phyloP scores from a whole-genome alignment of 305 asterid genomes.

The Rubia occidens region DNA sequence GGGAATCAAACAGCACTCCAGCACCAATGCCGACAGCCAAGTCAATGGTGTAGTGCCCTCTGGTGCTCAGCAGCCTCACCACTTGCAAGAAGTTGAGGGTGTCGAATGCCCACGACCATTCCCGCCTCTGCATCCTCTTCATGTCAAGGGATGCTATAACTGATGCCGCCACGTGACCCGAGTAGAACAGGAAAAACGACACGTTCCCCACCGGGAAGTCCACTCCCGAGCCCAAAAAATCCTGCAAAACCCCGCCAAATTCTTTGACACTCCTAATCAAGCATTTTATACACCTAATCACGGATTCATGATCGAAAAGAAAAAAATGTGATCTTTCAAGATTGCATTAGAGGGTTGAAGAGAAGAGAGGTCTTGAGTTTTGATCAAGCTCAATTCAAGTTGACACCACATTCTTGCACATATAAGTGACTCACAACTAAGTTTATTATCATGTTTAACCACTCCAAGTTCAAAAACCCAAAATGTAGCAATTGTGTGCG shows the following conservation, averaged over 20 bases:
- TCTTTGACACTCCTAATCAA: background rate
- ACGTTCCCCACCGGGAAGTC: conserved; percentile 94
- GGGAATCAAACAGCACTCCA: conserved; percentile 62
- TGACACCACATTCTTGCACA: background rate
- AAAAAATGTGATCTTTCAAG: no score
- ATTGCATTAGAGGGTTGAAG: no score
- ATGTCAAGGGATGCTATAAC: conserved; percentile 80
- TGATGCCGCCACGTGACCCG: conserved; percentile 92
- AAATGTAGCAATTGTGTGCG: no score
- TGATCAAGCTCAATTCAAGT: background rate
- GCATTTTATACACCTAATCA: no score
- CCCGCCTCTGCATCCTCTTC: conserved; percentile 74
- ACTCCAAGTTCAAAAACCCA: no score
- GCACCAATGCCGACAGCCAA: conserved; percentile 83
- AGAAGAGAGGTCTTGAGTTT: no score
- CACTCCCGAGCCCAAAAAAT: conserved; percentile 78
- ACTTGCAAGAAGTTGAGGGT: conserved; percentile 57
- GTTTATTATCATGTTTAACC: no score
- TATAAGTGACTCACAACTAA: background rate
- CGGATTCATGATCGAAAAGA: background rate
- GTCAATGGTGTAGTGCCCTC: conserved; percentile 95
- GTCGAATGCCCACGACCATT: conserved; percentile 54
- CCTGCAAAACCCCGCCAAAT: conserved; percentile 30
- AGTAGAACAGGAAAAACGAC: conserved; percentile 79
- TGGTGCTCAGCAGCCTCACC: conserved; percentile 59